Evolutionary conservation across 768 basidiomycete species (phyloP).

Genomic region (Exsudoporus frostii): DNA sequence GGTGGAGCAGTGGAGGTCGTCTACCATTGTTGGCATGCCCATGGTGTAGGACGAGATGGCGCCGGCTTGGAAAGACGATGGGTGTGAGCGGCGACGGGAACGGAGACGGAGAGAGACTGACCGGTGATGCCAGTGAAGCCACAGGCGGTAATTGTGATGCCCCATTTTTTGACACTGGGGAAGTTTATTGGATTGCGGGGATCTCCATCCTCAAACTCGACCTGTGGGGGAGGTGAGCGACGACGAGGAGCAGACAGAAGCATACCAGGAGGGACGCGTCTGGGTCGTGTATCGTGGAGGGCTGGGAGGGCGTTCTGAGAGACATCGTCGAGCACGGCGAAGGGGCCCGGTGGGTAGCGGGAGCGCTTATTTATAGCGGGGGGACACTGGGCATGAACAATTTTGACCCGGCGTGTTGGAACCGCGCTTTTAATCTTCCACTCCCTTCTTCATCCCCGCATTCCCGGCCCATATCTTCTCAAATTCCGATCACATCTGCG

Average conservation of each 20-base stretch:
- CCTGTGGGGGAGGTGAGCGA: slow-evolving; percentile 23
- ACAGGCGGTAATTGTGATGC: slow-evolving; percentile 35
- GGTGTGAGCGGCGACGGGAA: not conserved
- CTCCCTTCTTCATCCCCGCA: slow-evolving; percentile 4
- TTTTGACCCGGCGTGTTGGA: slow-evolving; percentile 2
- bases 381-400: slow-evolving; percentile 9
- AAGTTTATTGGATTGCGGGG: slow-evolving; percentile 40
- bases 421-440: not conserved
- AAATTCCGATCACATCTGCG: slow-evolving; percentile 10
- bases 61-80: slow-evolving; percentile 37
- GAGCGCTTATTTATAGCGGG: slow-evolving; percentile 12
- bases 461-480: not conserved
- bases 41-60: slow-evolving; percentile 50
- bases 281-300: slow-evolving; percentile 16
- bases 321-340: slow-evolving; percentile 8
- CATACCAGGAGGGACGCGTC: slow-evolving; percentile 15
- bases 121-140: slow-evolving; percentile 33
- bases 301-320: slow-evolving; percentile 2
- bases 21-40: slow-evolving; percentile 56
- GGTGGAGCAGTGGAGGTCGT: slow-evolving; percentile 40
- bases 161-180: slow-evolving; percentile 40
- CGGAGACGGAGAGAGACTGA: slow-evolving; percentile 10
- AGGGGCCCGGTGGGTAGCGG: not conserved
- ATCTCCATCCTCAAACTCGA: slow-evolving; percentile 41
- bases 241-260: not conserved